A percentile compares a stretch with the other conserved stretches of the same genome.
Conservation (phyloP, 2,329 filamentous ascomycete genomes). For the Aspergillus sp. region DNA sequence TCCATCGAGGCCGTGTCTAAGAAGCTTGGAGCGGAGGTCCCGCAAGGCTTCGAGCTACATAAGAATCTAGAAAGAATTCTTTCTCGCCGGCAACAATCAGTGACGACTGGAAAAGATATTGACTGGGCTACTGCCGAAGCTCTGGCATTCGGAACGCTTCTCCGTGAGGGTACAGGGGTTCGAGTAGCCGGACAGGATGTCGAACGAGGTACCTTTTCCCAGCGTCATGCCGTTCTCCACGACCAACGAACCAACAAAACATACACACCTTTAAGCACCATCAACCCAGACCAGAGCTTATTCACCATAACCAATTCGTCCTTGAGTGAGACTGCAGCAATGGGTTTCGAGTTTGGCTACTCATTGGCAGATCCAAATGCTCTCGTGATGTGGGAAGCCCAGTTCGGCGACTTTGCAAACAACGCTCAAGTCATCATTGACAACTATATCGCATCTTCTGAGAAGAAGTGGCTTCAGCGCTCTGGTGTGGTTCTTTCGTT, state of each 20-base stretch:
- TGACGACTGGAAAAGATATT: constrained; percentile 88
- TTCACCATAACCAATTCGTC: constrained; percentile 98
- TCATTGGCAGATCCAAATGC: constrained; percentile 95
- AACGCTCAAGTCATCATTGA: constrained; percentile 99
- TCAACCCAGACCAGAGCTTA: constrained; percentile 87
- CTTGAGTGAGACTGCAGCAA: constrained; percentile 68
- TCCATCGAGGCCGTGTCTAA: constrained; percentile 61
- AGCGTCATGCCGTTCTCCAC: constrained; percentile 94
- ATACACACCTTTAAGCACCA: constrained; percentile 86
- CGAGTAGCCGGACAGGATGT: constrained; percentile 98
- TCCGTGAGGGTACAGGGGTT: constrained; percentile 92
- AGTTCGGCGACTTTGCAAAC: constrained; percentile 99
- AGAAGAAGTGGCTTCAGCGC: constrained; percentile 98
- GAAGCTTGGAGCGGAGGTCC: constrained; percentile 72
- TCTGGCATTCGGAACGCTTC: constrained; percentile 87
- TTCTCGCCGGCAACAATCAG: constrained; percentile 82
- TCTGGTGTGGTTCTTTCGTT: constrained; percentile 95
- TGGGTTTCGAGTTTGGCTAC: constrained; percentile 98
- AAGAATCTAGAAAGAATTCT: constrained; percentile 97
- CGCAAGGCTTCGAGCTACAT: constrained; percentile 82
- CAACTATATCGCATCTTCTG: constrained; percentile 96
- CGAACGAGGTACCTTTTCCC: constrained; percentile 98
- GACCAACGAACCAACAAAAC: constrained; percentile 93
- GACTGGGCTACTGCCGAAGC: constrained; percentile 98
- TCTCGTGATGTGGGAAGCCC: constrained; percentile 98